phyloP scores from a whole-genome alignment of 2,329 filamentous ascomycete genomes.

The Mariannaea sp. region DNA sequence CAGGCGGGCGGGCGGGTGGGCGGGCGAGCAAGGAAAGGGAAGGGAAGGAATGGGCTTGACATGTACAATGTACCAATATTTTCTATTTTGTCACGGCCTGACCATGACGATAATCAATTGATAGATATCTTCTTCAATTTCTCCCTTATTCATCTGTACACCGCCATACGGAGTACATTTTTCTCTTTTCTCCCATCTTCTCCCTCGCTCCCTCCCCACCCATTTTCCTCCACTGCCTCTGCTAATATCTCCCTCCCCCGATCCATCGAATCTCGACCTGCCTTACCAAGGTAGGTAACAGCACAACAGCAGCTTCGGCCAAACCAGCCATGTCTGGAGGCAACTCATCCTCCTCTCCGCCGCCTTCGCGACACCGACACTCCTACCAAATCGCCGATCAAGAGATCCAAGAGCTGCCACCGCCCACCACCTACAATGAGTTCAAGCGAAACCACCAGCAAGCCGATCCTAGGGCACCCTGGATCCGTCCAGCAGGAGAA shows the following conservation, averaged over 20 bases:
- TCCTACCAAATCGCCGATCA: constrained; percentile 14
- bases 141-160: too few relatives aligned
- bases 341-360: constrained; percentile 12
- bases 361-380: constrained; percentile 26
- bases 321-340: neutral
- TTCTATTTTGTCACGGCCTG: too few relatives aligned
- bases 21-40: too few relatives aligned
- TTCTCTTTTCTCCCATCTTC: too few relatives aligned
- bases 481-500: constrained; percentile 46
- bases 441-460: constrained; percentile 25
- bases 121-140: too few relatives aligned
- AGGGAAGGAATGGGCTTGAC: too few relatives aligned
- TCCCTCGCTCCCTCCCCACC: too few relatives aligned
- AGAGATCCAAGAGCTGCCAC: constrained; percentile 29
- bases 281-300: neutral
- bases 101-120: too few relatives aligned
- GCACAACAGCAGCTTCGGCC: too few relatives aligned
- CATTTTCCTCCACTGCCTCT: neutral
- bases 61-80: too few relatives aligned
- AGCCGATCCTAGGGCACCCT: constrained; percentile 20
- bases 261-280: neutral
- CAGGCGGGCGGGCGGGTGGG: too few relatives aligned
- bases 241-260: neutral
- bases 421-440: constrained; percentile 37
- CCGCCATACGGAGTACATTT: too few relatives aligned